Evolutionary conservation across 129 eudicot genomes (phyloP).

Genomic region (Sambucus nigra): DNA sequence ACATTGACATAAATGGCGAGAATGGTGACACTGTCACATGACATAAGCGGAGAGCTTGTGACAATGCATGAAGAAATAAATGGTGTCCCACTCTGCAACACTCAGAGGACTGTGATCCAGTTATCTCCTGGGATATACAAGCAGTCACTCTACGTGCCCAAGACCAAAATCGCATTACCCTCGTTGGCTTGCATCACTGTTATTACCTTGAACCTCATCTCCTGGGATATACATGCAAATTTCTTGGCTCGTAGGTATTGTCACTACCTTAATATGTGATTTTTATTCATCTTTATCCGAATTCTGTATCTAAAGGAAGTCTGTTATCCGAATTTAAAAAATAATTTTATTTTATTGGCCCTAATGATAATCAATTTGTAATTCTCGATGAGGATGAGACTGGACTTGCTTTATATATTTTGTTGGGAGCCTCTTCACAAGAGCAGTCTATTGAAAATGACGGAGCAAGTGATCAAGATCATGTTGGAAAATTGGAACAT

Average conservation of each 20-base stretch:
- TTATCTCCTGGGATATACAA: slow-evolving; percentile 60
- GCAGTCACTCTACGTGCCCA: slow-evolving; percentile 75
- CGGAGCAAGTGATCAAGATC: slow-evolving; percentile 41
- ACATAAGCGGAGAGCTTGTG: slow-evolving; percentile 54
- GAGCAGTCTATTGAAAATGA: slow-evolving; percentile 45
- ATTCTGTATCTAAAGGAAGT: no score
- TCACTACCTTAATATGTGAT: neutral
- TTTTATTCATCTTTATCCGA: no score
- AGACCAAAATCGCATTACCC: slow-evolving; percentile 68
- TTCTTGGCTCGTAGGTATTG: slow-evolving; percentile 84
- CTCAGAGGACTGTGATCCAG: slow-evolving; percentile 51
- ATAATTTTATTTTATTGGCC: slow-evolving; percentile 82
- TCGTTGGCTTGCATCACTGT: slow-evolving; percentile 62
- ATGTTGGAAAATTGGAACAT: no score
- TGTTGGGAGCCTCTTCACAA: slow-evolving; percentile 64
- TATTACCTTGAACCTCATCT: slow-evolving; percentile 65
- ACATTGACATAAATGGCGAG: slow-evolving; percentile 13
- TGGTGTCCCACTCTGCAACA: slow-evolving; percentile 63
- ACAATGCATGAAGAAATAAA: slow-evolving; percentile 80
- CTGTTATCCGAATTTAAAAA: no score
- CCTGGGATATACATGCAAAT: slow-evolving; percentile 93
- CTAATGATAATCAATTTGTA: slow-evolving; percentile 74
- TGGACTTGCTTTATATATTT: slow-evolving; percentile 48
- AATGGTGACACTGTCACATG: slow-evolving; percentile 54
- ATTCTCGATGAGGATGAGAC: slow-evolving; percentile 65